These are phyloP conservation scores for Phytophthora rubi DNA, from an alignment of 352 stramenopile species.

Conservation along the genomic window DNA sequence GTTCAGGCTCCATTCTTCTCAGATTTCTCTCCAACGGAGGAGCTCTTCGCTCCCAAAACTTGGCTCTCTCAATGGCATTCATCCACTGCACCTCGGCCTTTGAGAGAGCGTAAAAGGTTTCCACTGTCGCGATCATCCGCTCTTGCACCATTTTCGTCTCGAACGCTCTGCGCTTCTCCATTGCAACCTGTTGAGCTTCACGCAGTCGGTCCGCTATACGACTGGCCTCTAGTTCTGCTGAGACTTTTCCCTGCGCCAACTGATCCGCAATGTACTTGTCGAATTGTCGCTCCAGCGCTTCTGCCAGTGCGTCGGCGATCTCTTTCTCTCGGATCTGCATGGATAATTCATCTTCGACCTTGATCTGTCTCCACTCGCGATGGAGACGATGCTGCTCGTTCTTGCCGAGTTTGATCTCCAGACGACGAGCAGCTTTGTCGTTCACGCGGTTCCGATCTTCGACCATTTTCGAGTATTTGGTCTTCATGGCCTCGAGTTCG, in stretches of 20 bases:
- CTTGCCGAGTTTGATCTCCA: conserved; percentile 84
- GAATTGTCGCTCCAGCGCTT: conserved; percentile 60
- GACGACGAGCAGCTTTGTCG: conserved; percentile 67
- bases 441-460: conserved; percentile 66
- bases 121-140: conserved; percentile 67
- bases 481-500: conserved; percentile 75
- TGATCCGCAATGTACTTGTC: conserved; percentile 73
- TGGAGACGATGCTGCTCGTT: conserved; percentile 79
- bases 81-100: conserved; percentile 57
- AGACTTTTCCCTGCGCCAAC: conserved; percentile 52
- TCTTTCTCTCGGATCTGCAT: conserved; percentile 66
- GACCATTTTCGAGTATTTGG: conserved; percentile 75
- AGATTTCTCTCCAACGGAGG: conserved; percentile 42
- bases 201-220: conserved; percentile 47
- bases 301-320: conserved; percentile 44
- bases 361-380: conserved; percentile 73
- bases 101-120: conserved; percentile 49
- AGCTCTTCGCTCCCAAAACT: conserved; percentile 43
- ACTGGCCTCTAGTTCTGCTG: conserved; percentile 53
- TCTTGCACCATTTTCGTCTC: conserved; percentile 68
- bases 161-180: conserved; percentile 51
- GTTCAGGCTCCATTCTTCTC: conserved; percentile 43
- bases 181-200: conserved; percentile 55
- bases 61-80: conserved; percentile 45
- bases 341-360: conserved; percentile 66